These are phyloP conservation scores for Letharia columbiana DNA, from an alignment of 495 filamentous ascomycete genomes.

Conservation along the genomic window DNA sequence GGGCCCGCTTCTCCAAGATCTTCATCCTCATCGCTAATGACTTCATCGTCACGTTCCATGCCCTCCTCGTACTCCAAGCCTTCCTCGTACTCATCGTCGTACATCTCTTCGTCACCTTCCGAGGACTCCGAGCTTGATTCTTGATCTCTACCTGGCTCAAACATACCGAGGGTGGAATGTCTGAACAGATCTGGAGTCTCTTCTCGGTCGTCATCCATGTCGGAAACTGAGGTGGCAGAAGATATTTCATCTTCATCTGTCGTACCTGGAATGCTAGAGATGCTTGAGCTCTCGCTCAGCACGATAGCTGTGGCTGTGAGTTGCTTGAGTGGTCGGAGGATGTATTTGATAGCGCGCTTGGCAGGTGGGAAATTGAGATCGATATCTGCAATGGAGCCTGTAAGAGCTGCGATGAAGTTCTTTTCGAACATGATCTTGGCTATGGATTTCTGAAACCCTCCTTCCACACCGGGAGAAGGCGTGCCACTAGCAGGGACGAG, in stretches of 20 bases:
- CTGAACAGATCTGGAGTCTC: conserved; percentile 96
- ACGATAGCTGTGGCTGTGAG: conserved; percentile 80
- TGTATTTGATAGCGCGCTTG: conserved; percentile 91
- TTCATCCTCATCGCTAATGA: conserved; percentile 85
- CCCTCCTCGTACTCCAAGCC: conserved; percentile 82
- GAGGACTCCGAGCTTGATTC: conserved; percentile 58
- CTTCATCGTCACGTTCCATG: conserved; percentile 71
- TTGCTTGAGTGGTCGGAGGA: conserved; percentile 77
- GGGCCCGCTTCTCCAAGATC: conserved; percentile 68
- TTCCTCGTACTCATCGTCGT: conserved; percentile 58
- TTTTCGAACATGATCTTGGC: conserved; percentile 97
- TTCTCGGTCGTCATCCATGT: conserved; percentile 79
- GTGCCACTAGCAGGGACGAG: conserved; percentile 42
- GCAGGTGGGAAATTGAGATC: conserved; percentile 91
- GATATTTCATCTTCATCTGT: conserved; percentile 77
- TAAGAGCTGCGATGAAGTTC: conserved; percentile 80
- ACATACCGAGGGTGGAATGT: conserved; percentile 90
- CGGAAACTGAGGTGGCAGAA: conserved; percentile 81
- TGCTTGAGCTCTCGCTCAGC: conserved; percentile 69
- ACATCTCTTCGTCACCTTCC: conserved; percentile 76
- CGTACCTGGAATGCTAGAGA: conserved; percentile 56
- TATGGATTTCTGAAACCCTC: conserved; percentile 59
- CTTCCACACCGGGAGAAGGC: conserved; percentile 34
- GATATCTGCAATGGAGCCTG: conserved; percentile 87
- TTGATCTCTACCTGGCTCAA: conserved; percentile 74